phyloP scores from a whole-genome alignment of 1,284 basidiomycete species.

The Sanghuangporus weigelae region DNA sequence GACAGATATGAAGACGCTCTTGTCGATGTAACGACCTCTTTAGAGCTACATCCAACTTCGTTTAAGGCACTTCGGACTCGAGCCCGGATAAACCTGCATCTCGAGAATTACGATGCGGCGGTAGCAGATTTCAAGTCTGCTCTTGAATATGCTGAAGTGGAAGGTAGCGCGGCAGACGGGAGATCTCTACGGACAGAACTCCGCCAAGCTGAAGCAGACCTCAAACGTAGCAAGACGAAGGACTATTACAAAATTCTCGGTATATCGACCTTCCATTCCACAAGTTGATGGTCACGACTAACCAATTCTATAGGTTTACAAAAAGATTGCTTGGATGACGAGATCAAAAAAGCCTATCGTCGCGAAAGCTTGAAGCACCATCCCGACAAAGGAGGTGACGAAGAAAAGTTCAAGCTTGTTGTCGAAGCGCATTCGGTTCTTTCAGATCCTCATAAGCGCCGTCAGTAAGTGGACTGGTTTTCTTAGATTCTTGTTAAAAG shows the following conservation, averaged over 20 bases:
- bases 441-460: slow-evolving; percentile 61
- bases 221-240: slow-evolving; percentile 82
- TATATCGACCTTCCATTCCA: slow-evolving; percentile 14
- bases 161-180: slow-evolving; percentile 58
- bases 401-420: slow-evolving; percentile 84
- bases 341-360: slow-evolving; percentile 79
- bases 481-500: slow-evolving; percentile 51
- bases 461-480: slow-evolving; percentile 42
- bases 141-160: slow-evolving; percentile 60
- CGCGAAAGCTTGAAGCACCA: slow-evolving; percentile 77
- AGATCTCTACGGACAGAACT: slow-evolving; percentile 61
- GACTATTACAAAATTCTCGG: slow-evolving; percentile 79
- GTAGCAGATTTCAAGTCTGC: slow-evolving; percentile 77
- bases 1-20: slow-evolving; percentile 64
- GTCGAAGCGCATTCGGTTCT: slow-evolving; percentile 73
- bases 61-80: slow-evolving; percentile 86
- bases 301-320: slow-evolving; percentile 32
- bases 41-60: slow-evolving; percentile 57
- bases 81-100: slow-evolving; percentile 70
- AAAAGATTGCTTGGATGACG: slow-evolving; percentile 55
- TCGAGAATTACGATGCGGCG: slow-evolving; percentile 70
- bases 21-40: slow-evolving; percentile 63
- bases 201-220: slow-evolving; percentile 68
- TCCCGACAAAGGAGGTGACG: slow-evolving; percentile 81
- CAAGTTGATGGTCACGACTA: not conserved